These are phyloP conservation scores for Fusarium agapanthi DNA, from an alignment of 2,329 filamentous ascomycete species.

Conservation along the genomic window DNA sequence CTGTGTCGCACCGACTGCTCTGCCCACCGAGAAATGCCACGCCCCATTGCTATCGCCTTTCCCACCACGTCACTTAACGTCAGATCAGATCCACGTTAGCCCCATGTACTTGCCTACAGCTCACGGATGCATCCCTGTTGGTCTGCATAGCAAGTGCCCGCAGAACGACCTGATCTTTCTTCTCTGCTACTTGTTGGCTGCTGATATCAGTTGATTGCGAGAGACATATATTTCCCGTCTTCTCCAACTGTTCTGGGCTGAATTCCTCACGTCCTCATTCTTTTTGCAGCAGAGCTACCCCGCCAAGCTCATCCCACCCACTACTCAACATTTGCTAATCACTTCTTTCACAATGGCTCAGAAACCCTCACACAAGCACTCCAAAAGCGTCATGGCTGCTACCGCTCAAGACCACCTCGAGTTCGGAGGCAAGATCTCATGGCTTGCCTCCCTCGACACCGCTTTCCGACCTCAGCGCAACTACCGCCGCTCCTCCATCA, in stretches of 20 bases:
- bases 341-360: constrained; percentile 46
- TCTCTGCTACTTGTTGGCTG: constrained; percentile 4
- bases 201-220: constrained; percentile 16
- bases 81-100: constrained; percentile 38
- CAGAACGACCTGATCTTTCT: constrained; percentile 34
- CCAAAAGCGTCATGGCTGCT: constrained; percentile 59
- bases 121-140: constrained; percentile 29
- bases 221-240: constrained; percentile 35
- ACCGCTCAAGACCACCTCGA: constrained; percentile 88
- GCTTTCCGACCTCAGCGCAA: constrained; percentile 86
- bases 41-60: constrained; percentile 37
- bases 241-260: constrained; percentile 17
- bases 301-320: constrained; percentile 24
- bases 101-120: constrained; percentile 33
- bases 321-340: constrained; percentile 26
- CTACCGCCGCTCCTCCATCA: constrained; percentile 97
- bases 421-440: constrained; percentile 74
- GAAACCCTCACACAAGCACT: constrained; percentile 43
- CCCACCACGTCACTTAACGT: constrained; percentile 44
- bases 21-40: constrained; percentile 39
- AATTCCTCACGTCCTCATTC: constrained; percentile 22
- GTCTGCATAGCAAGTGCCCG: constrained; percentile 36
- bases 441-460: constrained; percentile 81
- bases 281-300: constrained; percentile 31
- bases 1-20: constrained; percentile 35